Conservation (phyloP, 495 filamentous ascomycete species). For the Staphylotrichum tortipilum region DNA sequence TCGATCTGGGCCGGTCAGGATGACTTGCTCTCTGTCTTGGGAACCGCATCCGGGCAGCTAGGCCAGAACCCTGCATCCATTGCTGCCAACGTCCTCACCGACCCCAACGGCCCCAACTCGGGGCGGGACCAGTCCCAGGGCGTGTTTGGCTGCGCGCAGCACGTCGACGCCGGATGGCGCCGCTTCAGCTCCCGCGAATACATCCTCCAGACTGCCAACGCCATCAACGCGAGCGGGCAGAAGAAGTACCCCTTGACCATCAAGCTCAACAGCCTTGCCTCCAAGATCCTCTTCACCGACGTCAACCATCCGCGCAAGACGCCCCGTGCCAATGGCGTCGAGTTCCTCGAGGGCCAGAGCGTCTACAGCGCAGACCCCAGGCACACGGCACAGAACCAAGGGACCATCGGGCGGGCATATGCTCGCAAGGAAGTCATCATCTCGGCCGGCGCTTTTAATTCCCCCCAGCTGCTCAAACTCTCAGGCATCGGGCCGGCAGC, state of each 20-base stretch:
- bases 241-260: neutral
- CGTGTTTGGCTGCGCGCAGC: conserved; percentile 4
- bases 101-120: conserved; percentile 9
- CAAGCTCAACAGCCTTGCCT: conserved; percentile 29
- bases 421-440: conserved; percentile 50
- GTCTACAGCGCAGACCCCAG: conserved; percentile 36
- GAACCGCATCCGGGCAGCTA: conserved; percentile 6
- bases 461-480: conserved; percentile 52
- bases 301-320: conserved; percentile 1
- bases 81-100: conserved; percentile 6
- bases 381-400: conserved; percentile 17
- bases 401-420: conserved; percentile 15
- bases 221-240: conserved; percentile 16
- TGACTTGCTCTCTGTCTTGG: conserved; percentile 31
- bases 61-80: conserved; percentile 2
- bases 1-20: conserved; percentile 26
- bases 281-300: conserved; percentile 27
- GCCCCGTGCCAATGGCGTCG: conserved; percentile 25
- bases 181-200: conserved; percentile 32
- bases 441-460: conserved; percentile 48
- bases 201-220: conserved; percentile 26
- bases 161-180: conserved; percentile 4
- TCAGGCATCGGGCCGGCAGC: conserved; percentile 47
- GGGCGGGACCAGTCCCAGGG: conserved; percentile 12
- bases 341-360: conserved; percentile 28